These are phyloP conservation scores for Physcia stellaris DNA, from an alignment of 495 filamentous ascomycete genomes.

Conservation along the genomic window DNA sequence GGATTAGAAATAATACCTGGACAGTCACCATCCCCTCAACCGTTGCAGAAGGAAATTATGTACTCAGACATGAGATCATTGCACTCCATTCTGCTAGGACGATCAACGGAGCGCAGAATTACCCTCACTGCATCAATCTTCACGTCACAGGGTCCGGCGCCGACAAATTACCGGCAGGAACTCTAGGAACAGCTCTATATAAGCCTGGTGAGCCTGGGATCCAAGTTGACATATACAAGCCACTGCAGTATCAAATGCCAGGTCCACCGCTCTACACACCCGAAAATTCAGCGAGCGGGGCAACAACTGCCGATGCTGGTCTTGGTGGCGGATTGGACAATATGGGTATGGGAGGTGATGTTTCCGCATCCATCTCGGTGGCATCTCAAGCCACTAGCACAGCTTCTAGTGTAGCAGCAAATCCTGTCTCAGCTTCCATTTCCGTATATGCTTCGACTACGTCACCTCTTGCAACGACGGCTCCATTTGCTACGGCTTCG, in stretches of 20 bases:
- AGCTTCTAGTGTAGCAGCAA: too few species aligned
- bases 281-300: too few species aligned
- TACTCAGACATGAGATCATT: constrained; percentile 71
- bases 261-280: constrained; percentile 37
- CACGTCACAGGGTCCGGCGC: constrained; percentile 52
- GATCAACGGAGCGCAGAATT: constrained; percentile 59
- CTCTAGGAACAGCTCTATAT: constrained; percentile 49
- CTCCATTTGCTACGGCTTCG: too few species aligned
- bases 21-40: constrained; percentile 52
- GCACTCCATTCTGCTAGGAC: constrained; percentile 56
- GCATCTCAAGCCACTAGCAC: too few species aligned
- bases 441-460: too few species aligned
- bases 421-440: too few species aligned
- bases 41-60: constrained; percentile 58
- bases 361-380: too few species aligned
- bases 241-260: constrained; percentile 39
- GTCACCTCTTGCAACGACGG: too few species aligned
- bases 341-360: too few species aligned
- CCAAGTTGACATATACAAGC: constrained; percentile 49
- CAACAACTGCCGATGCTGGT: too few species aligned
- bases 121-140: constrained; percentile 68
- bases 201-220: constrained; percentile 47
- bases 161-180: constrained; percentile 37
- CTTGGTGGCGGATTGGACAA: too few species aligned
- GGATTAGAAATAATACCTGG: constrained; percentile 54